Conservation (phyloP, 352 stramenopile genomes). For the Phytopythium litorale region DNA sequence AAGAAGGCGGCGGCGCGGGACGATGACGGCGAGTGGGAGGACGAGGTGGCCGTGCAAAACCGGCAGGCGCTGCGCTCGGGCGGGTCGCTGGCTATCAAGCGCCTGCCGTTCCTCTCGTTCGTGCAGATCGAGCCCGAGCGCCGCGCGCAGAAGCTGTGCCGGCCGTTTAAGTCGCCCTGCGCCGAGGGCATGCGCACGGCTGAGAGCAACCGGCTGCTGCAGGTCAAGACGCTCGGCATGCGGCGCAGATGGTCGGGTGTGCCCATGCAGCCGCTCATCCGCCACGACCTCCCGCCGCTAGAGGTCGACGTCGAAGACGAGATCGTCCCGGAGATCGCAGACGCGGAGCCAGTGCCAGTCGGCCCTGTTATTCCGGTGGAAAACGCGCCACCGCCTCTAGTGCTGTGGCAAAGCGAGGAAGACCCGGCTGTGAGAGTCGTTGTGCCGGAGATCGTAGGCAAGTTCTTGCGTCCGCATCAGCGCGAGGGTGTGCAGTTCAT, state of each 20-base stretch:
- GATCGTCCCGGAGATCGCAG: slow-evolving; percentile 21
- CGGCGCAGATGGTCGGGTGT: slow-evolving; percentile 50
- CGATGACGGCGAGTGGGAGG: slow-evolving; percentile 30
- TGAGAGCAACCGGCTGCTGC: slow-evolving; percentile 74
- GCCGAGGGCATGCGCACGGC: slow-evolving; percentile 44
- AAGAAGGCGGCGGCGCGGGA: slow-evolving; percentile 25
- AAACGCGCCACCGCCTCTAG: slow-evolving; percentile 56
- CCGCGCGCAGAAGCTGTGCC: slow-evolving; percentile 46
- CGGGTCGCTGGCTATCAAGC: slow-evolving; percentile 58
- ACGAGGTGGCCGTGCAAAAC: slow-evolving; percentile 34
- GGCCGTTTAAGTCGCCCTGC: slow-evolving; percentile 79
- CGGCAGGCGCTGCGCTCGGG: slow-evolving; percentile 48
- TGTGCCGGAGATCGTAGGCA: slow-evolving; percentile 90
- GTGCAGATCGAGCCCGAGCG: slow-evolving; percentile 59
- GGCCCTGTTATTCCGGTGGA: slow-evolving; percentile 11
- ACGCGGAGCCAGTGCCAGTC: slow-evolving; percentile 15
- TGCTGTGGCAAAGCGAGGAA: slow-evolving; percentile 77
- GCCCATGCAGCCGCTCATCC: slow-evolving; percentile 51
- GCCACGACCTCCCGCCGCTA: slow-evolving; percentile 57
- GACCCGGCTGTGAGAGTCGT: slow-evolving; percentile 62
- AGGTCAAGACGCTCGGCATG: slow-evolving; percentile 85
- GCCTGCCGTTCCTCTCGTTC: slow-evolving; percentile 81
- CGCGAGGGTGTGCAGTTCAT: slow-evolving; percentile 96
- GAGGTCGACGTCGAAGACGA: slow-evolving; percentile 67
- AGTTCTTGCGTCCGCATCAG: slow-evolving; percentile 95